Base-by-base conservation (phyloP, 768 basidiomycete species). In the Suillus brevipes region DNA sequence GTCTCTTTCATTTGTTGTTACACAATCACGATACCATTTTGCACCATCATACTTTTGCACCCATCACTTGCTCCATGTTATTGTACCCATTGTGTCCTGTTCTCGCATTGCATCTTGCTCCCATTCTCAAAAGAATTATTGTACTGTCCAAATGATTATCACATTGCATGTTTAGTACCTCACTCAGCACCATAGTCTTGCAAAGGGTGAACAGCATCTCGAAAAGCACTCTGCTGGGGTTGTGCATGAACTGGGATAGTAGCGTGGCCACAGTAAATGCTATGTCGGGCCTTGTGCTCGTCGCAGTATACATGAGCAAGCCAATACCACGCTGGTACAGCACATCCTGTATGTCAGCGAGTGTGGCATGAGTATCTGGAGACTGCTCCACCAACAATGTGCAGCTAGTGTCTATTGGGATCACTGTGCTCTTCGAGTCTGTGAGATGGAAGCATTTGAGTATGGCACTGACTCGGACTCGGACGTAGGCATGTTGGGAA, bases 141-240 rank as follows among this genome's bases (percentile, higher is more conserved):
- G 40, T 40, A 40, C 40, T 40, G 40, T 40, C 14, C 13, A 40
- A 16, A 40, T 40, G 13, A 5, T 40, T 40, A 40, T 40, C 14
- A 5, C 40, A 40, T 40, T 38, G 8, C 38, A 9, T 37, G 36
- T 37, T 37, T 37, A 37, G 36, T 37, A 37, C 36, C 36, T 37
- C n/a, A n/a, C n/a, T n/a, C n/a, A n/a, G 68, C 72, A 96, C 95
- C 92, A 98, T 97, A 4, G 96, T 98, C 59, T 93, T 84, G 78
- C 94, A 97, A 59, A 99, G 83, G 0, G 97, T 99, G 76, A 96
- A 91, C 37, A 99, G 79, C 0, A 96, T 88, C 79, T 99, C 97
- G 75, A 98, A 98, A 49, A 99, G 81, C 1, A 7, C 43, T 2
- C 25, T 7, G 20, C 57, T 40, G 2, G 63, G 63, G n/a, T 64